Percentiles rank a stretch among this genome's conserved stretches.
Evolutionary conservation across 2,329 filamentous ascomycete genomes (phyloP).

Genomic region (Tolypocladium cylindrosporum): DNA sequence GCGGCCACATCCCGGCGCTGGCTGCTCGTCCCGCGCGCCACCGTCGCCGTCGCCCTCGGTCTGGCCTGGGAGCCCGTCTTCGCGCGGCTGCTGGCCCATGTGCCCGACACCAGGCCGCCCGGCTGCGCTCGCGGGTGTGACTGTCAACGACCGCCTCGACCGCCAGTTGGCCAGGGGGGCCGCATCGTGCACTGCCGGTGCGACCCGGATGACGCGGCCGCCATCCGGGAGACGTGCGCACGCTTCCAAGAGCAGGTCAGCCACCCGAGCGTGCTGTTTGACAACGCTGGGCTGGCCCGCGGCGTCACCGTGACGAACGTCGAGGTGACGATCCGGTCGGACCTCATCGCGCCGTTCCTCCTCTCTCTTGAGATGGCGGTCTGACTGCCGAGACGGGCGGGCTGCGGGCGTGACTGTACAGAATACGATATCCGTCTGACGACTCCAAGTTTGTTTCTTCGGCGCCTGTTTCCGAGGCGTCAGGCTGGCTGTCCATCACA

Average conservation of each 20-base stretch:
- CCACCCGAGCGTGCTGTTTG: not conserved
- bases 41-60: conserved; percentile 7
- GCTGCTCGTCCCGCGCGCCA: conserved; percentile 11
- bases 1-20: conserved; percentile 7
- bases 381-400: not conserved
- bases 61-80: conserved; percentile 5
- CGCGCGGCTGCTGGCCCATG: not conserved
- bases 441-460: too few relatives aligned
- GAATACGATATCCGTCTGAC: too few relatives aligned
- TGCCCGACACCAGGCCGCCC: not conserved
- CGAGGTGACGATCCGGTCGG: conserved; percentile 20
- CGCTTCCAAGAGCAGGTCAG: not conserved
- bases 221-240: not conserved
- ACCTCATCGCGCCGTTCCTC: conserved; percentile 50
- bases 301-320: conserved; percentile 12
- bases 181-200: not conserved
- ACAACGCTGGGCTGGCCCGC: not conserved
- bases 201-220: not conserved
- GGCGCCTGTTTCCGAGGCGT: too few relatives aligned
- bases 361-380: conserved; percentile 8
- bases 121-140: conserved; percentile 6
- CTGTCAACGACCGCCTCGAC: not conserved
- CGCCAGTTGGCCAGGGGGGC: not conserved
- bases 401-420: not conserved
- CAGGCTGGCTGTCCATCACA: too few relatives aligned